Base-by-base conservation (phyloP, 768 basidiomycete genomes). In the Boletus reticuloceps region DNA sequence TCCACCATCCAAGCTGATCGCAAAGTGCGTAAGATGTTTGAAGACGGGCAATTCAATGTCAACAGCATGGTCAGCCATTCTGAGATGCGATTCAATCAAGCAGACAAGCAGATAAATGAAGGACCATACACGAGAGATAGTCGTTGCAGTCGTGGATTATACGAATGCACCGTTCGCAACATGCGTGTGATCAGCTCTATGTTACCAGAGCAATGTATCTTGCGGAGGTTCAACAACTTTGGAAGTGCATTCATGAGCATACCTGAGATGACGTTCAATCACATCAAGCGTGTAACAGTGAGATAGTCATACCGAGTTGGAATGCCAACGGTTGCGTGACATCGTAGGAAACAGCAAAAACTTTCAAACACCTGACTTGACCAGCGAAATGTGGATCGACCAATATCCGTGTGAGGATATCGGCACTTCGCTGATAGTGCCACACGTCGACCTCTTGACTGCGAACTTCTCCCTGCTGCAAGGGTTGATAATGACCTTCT, bases 231-330 rank as follows among this genome's bases (percentile, higher is more conserved):
- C 47, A 70, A 68, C 29, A 89, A 65, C 62, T 83, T 85, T 10
- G 86, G 84, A 11, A 89, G 72, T 4, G 84, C 83, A 43, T 88
- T 89, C 19, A 81, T 78, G 50, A 89, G 71, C 82, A 89, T 88
- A 27, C 85, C 85, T 86, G 22, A 1, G 17, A 45, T 37, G 12
- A 25, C 31, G 19, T 34, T 58, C 39, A 56, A 6, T 31, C 32
- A 44, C n/a, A 47, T 11, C 32, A 22, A 47, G 11, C n/a, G n/a
- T 19, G 10, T 17, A 52, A 36, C 31, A 29, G 36, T 27, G 8
- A 46, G 16, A 51, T 9, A 5, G 13, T 54, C 71, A 16, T 60
- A 86, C 86, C 83, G 22, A 81, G 82, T 69, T 87, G 85, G 67
- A 88, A 89, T 1, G 82, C 78, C 61, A 83, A 75, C 2, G 80